phyloP scores from a whole-genome alignment of 306 rosid species.

The Bauhinia variegata region DNA sequence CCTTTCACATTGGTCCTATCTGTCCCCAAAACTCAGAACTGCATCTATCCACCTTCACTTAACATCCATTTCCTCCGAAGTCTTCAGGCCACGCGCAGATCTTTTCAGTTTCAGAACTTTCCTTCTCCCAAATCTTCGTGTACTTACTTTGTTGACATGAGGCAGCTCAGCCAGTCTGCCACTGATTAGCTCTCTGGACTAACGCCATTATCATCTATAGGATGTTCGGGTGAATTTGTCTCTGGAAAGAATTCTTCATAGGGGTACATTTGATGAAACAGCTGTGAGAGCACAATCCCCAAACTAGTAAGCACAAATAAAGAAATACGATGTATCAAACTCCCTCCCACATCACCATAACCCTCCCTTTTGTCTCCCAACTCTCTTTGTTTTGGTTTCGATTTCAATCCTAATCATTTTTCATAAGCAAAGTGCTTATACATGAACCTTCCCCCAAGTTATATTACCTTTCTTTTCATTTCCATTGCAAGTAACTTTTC shows the following conservation, averaged over 20 bases:
- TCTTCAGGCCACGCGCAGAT: background rate
- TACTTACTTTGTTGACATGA: constrained; percentile 12
- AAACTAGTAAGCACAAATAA: constrained; percentile 27
- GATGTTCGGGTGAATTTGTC: constrained; percentile 44
- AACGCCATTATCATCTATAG: constrained; percentile 41
- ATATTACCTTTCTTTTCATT: constrained; percentile 1
- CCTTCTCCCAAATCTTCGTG: constrained; percentile 22
- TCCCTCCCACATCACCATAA: background rate
- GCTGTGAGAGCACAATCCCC: constrained; percentile 41
- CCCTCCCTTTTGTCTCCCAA: no score
- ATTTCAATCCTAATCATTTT: background rate
- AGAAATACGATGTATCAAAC: background rate
- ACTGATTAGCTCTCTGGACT: constrained; percentile 40
- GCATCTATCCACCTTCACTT: constrained; percentile 9
- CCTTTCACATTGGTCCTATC: constrained; percentile 3
- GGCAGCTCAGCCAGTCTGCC: constrained; percentile 14
- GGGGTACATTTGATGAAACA: constrained; percentile 55
- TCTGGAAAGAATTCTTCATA: constrained; percentile 53
- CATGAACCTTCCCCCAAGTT: constrained; percentile 3
- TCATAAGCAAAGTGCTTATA: background rate
- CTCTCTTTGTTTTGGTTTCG: background rate
- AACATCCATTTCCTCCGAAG: constrained; percentile 20
- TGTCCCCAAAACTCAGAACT: background rate
- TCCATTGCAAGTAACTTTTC: constrained; percentile 4
- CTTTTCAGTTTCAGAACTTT: constrained; percentile 22